phyloP scores from a whole-genome alignment of 2,329 filamentous ascomycete genomes.

The Boeremia lycopersici region DNA sequence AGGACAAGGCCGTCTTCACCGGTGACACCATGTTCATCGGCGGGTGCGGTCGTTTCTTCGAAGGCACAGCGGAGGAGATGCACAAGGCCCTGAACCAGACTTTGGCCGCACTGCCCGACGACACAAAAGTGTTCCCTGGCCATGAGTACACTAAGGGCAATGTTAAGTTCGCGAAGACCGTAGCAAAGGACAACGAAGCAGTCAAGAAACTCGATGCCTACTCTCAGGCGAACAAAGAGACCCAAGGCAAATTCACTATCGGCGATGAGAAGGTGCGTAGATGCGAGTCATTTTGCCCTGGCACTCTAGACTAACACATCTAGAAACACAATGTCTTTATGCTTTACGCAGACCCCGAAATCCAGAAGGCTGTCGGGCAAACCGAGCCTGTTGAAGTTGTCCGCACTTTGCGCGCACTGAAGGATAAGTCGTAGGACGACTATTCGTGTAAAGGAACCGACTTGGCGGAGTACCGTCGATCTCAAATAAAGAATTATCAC shows the following conservation, averaged over 20 bases:
- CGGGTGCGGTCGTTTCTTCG: slow-evolving; percentile 95
- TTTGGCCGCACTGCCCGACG: slow-evolving; percentile 79
- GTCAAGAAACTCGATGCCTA: slow-evolving; percentile 78
- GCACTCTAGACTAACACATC: background rate
- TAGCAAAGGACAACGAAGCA: slow-evolving; percentile 70
- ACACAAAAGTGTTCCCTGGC: slow-evolving; percentile 91
- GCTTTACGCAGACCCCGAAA: slow-evolving; percentile 82
- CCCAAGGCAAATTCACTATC: slow-evolving; percentile 95
- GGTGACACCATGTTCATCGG: slow-evolving; percentile 96
- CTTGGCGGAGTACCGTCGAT: background rate
- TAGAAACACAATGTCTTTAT: slow-evolving; percentile 97
- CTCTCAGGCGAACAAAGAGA: slow-evolving; percentile 80
- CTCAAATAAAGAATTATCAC: background rate
- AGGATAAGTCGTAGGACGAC: slow-evolving; percentile 62
- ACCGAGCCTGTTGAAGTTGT: slow-evolving; percentile 84
- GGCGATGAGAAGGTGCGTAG: slow-evolving; percentile 85
- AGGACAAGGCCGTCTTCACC: slow-evolving; percentile 83
- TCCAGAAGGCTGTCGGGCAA: slow-evolving; percentile 84
- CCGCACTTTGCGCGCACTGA: slow-evolving; percentile 84
- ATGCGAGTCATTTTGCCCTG: background rate
- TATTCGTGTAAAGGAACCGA: background rate
- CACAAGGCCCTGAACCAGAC: slow-evolving; percentile 88
- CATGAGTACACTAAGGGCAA: slow-evolving; percentile 99
- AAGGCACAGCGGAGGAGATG: slow-evolving; percentile 86
- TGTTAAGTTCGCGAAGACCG: slow-evolving; percentile 81